Base-by-base conservation (phyloP, 192 early-diverging fungal species). In the Chytriomyces hyalinus region DNA sequence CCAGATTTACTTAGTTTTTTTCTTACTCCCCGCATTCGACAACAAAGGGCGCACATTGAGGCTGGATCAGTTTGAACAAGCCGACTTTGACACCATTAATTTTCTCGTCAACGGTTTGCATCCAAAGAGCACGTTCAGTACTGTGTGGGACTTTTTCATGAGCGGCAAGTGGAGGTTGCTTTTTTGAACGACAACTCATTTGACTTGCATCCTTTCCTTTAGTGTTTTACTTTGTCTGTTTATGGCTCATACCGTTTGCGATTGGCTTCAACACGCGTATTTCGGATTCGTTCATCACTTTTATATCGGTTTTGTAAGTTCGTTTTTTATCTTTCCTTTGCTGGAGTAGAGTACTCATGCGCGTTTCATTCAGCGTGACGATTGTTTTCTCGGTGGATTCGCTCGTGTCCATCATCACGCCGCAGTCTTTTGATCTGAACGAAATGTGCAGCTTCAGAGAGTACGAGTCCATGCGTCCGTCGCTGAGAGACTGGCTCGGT, bases 11-110 rank as follows among this genome's bases (percentile, higher is more conserved):
- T 62, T 73, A 44, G 20, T 73, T n/a, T 22, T n/a, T 15, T 73
- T 73, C 43, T 63, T 73, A 57, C 20, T 73, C 7, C 71, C 71
- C 46, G 71, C 71, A 62, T 73, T 62, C 20, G 71, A 73, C 61
- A 45, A 60, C 11, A 73, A 62, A 45, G 71, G 71, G 45, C 57
- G 61, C 45, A 62, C 44, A 45, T 22, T 73, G 6, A 62, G n/a
- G 1, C 13, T 63, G 10, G 71, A 73, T 62, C 71, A 73, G 44
- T 73, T 73, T 59, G 71, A 70, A 7, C 49, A 70, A 8, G 57
- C 47, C 13, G 69, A 70, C 26, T 70, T 70, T 26, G 69, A 70
- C 8, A 43, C 71, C 2, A 60, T 73, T 4, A n/a, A 17, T 17
- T 73, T 73, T 62, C 17, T 17, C 8, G 43, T 62, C 15, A 62